A percentile compares a stretch with the other conserved stretches of the same genome.
phyloP scores from a whole-genome alignment of 225 moss, liverwort and hornwort species.

The Antitrichia curtipendula region DNA sequence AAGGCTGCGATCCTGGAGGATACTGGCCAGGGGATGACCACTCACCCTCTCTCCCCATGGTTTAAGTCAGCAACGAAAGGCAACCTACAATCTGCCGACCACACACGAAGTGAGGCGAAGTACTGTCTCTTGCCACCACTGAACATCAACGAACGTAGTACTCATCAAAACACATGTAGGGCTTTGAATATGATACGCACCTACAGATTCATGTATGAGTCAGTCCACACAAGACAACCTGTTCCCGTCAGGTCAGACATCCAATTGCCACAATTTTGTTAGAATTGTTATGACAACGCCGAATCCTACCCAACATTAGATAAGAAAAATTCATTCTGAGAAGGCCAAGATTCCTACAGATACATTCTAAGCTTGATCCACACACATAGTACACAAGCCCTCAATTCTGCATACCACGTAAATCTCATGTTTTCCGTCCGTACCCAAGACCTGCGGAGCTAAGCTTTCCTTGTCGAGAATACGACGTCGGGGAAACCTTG shows the following conservation, averaged over 20 bases:
- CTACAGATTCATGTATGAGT: constrained; percentile 83
- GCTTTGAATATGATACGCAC: background rate
- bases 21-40: constrained; percentile 33
- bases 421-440: background rate
- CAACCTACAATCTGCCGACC: constrained; percentile 7
- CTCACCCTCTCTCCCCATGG: constrained; percentile 59
- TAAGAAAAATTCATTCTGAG: background rate
- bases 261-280: background rate
- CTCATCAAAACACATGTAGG: background rate
- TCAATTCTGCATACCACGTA: background rate
- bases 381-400: background rate
- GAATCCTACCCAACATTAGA: background rate
- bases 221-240: constrained; percentile 57
- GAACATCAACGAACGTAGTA: background rate
- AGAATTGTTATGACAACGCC: background rate
- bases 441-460: background rate
- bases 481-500: background rate
- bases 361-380: background rate
- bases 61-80: background rate
- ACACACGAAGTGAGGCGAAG: background rate
- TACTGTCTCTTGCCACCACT: background rate
- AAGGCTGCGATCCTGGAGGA: constrained; percentile 20
- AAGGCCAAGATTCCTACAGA: background rate
- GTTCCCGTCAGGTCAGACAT: background rate
- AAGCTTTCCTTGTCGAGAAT: background rate